Base-by-base conservation (phyloP, 1,284 basidiomycete species). In the Cryptococcus maquisensis region DNA sequence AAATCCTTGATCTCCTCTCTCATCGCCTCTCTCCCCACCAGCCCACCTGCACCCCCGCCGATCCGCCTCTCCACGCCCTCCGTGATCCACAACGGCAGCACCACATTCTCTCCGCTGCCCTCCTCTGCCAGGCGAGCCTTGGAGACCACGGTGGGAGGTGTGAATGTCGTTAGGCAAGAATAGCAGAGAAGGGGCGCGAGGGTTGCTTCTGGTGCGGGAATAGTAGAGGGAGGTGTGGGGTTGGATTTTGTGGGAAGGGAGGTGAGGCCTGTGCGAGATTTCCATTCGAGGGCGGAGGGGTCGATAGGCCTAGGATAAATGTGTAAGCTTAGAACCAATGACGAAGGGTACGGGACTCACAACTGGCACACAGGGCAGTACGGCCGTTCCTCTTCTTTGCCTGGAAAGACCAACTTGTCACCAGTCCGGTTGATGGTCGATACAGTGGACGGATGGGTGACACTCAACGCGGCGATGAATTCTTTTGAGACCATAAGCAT, bases 371-470 rank as follows among this genome's bases (percentile, higher is more conserved):
- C 71, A 5, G 83, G 75, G 67, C 90, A 93, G 4, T 65, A 39
- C 0, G 48, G 53, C 4, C 46, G 52, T 13, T 67, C 65, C 0
- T 75, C 77, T 9, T 73, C 74, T 0, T 82, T 75, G 51, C 82
- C 82, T 62, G 86, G 87, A 9, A 90, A 86, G 10, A 84, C 81
- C 36, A 94, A 77, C 74, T 94, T 94, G 23, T 81, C 84, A 59
- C 88, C 90, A 0, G 90, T 94, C 44, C 87, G 81, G 24, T 84
- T 85, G 52, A 94, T 90, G 0, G 90, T 86, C 7, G 88, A 90
- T 3, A 94, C 90, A 0, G 91, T 94, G 0, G 90, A 88, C 0
- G 91, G 90, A 71, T 89, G 93, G 64, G 90, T 84, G 44, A 82
- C 83, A 71, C 90, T 88, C 21, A 94, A 72, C 0, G 86, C 84